These are phyloP conservation scores for Russula sp. DNA, from an alignment of 768 basidiomycete genomes.

Conservation along the genomic window DNA sequence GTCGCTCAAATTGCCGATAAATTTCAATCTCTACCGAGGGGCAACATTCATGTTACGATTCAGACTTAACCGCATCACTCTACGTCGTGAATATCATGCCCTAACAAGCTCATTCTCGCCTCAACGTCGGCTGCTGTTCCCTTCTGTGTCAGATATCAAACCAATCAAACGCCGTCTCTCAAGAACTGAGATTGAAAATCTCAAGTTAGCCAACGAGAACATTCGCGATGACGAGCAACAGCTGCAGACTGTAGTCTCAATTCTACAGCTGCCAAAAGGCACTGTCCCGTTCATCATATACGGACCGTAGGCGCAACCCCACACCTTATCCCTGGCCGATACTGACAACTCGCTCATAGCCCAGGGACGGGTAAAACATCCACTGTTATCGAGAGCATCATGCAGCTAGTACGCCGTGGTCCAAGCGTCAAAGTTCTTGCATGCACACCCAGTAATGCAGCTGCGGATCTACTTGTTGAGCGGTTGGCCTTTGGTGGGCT, in stretches of 20 bases:
- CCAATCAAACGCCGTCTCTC: slow-evolving; percentile 13
- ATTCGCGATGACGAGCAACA: slow-evolving; percentile 45
- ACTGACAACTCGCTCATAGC: slow-evolving; percentile 23
- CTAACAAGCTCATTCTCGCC: slow-evolving; percentile 39
- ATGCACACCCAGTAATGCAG: slow-evolving; percentile 35
- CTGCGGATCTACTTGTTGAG: slow-evolving; percentile 31
- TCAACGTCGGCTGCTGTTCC: slow-evolving; percentile 48
- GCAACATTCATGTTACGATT: slow-evolving; percentile 47
- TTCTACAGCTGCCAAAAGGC: slow-evolving; percentile 40
- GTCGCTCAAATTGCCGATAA: slow-evolving; percentile 37
- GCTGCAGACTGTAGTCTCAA: slow-evolving; percentile 40
- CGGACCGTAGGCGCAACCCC: slow-evolving; percentile 46
- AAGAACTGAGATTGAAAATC: slow-evolving; percentile 4
- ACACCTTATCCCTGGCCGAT: background rate
- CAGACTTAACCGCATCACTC: slow-evolving; percentile 45
- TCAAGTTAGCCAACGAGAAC: slow-evolving; percentile 32
- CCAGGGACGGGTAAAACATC: slow-evolving; percentile 40
- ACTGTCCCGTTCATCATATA: slow-evolving; percentile 53
- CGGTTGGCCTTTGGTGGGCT: slow-evolving; percentile 25
- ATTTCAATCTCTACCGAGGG: slow-evolving; percentile 37
- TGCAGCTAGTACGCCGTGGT: slow-evolving; percentile 30
- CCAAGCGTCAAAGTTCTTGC: slow-evolving; percentile 29
- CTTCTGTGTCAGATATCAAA: slow-evolving; percentile 31
- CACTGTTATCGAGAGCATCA: slow-evolving; percentile 34
- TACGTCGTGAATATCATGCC: slow-evolving; percentile 59